A percentile compares a stretch with the other conserved stretches of the same genome.
Evolutionary conservation across 2,329 filamentous ascomycete genomes (phyloP).

Genomic region (Monilinia vaccinii-corymbosi): DNA sequence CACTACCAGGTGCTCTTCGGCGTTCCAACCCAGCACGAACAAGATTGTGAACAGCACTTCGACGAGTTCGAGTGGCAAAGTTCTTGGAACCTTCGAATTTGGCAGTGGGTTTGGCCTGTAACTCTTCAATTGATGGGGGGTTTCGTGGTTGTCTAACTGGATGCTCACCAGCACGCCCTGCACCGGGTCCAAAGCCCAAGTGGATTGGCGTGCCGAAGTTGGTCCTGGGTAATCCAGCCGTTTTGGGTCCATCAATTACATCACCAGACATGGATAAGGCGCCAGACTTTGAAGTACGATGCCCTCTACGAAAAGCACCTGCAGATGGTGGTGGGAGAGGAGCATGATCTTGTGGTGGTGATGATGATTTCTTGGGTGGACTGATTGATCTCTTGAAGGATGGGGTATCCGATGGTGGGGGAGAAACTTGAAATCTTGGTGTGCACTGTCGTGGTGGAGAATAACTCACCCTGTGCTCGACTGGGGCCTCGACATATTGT

Average conservation of each 20-base stretch:
- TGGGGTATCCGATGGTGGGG: slow-evolving; percentile 50
- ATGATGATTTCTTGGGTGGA: slow-evolving; percentile 56
- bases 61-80: slow-evolving; percentile 85
- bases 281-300: slow-evolving; percentile 76
- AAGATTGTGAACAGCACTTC: slow-evolving; percentile 83
- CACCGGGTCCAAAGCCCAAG: slow-evolving; percentile 76
- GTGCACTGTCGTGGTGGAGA: slow-evolving; percentile 47
- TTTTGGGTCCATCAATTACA: slow-evolving; percentile 37
- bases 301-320: slow-evolving; percentile 85
- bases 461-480: slow-evolving; percentile 29
- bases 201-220: slow-evolving; percentile 74
- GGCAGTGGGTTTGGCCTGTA: slow-evolving; percentile 79
- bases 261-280: slow-evolving; percentile 33
- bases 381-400: slow-evolving; percentile 52
- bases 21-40: slow-evolving; percentile 84
- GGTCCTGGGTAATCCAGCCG: slow-evolving; percentile 63
- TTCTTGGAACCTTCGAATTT: slow-evolving; percentile 97
- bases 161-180: slow-evolving; percentile 88
- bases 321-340: slow-evolving; percentile 81
- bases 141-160: slow-evolving; percentile 87
- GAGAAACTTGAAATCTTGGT: slow-evolving; percentile 74
- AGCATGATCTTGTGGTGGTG: slow-evolving; percentile 58
- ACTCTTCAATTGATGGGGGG: slow-evolving; percentile 84
- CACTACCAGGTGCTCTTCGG: slow-evolving; percentile 60
- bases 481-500: slow-evolving; percentile 35